Base-by-base conservation (phyloP, 371 early-diverging fungal genomes). In the Circinella minor region DNA sequence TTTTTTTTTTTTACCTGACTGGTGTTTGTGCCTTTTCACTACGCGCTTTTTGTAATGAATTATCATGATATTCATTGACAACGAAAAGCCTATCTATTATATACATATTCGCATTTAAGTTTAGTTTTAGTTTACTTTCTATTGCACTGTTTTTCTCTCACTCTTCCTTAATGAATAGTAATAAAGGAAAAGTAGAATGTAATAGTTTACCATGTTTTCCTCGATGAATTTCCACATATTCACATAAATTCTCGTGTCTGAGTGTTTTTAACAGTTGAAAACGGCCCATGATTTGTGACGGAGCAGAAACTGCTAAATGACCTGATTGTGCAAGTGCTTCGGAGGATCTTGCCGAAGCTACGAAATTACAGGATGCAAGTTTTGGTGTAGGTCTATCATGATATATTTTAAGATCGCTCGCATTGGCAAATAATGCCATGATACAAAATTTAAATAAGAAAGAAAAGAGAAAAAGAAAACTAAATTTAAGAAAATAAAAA, bases 211-310 rank as follows among this genome's bases (percentile, higher is more conserved):
- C 88, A 70, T 88, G 80, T 68, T 88, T 88, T 61, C 88, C 90
- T 67, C 86, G 85, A 62, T 86, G 77, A 61, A 88, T 83, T 63
- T 89, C 90, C 62, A 89, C 73, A 69, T 87, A 88, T 67, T 84
- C 80, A 68, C 88, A 88, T 9, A 89, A 66, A 65, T 86, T 81
- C 17, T 87, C 83, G 68, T 88, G 88, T 36, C 68, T 61, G n/a
- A 89, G 72, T 17, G 85, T 88, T 81, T 89, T 89, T 47, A 89
- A 71, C 43, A 73, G 80, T 65, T 90, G 90, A 61, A 88, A 81
- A 54, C 83, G 81, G 0, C 90, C 90, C 61, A 86, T 79, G 63
- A 90, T 90, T 65, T 86, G 84, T 3, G 88, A 86, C 18, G 88
- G 82, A 10, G 86, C 85, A 1, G 87, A 81, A 37, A 84, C 39